Percentiles rank a stretch among this genome's conserved stretches.
Evolutionary conservation across 352 stramenopile genomes (phyloP).

Genomic region (Globisporangium parvum): DNA sequence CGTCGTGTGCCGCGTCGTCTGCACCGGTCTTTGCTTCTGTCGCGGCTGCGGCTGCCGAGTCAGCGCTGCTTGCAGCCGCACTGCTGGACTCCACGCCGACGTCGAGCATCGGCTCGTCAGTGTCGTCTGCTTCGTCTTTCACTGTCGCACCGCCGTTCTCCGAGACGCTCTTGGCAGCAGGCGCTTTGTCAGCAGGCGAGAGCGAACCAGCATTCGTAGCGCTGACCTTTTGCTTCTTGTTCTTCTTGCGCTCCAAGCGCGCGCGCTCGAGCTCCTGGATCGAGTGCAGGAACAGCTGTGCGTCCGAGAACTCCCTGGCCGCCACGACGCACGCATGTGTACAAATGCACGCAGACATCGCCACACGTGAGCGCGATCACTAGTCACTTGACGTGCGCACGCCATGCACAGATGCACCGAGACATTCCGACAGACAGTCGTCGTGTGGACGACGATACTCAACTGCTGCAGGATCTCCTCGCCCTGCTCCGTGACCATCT

Average conservation of each 20-base stretch:
- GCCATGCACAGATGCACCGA: too few relatives aligned
- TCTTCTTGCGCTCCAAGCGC: constrained; percentile 54
- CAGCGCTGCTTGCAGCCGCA: constrained; percentile 11
- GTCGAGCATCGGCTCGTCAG: constrained; percentile 17
- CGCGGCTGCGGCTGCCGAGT: neutral
- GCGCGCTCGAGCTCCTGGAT: constrained; percentile 75
- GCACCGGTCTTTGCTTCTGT: neutral
- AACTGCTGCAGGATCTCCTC: constrained; percentile 79
- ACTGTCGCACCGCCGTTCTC: neutral
- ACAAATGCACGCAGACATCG: neutral
- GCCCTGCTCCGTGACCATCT: constrained; percentile 75
- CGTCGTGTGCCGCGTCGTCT: constrained; percentile 15
- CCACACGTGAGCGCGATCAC: neutral
- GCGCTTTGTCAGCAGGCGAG: constrained; percentile 8
- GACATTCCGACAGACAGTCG: too few relatives aligned
- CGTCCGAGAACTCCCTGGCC: constrained; percentile 73
- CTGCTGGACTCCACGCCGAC: constrained; percentile 11
- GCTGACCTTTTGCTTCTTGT: constrained; percentile 36
- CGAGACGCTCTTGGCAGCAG: constrained; percentile 4
- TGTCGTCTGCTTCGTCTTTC: constrained; percentile 9
- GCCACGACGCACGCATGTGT: neutral
- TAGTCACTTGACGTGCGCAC: too few relatives aligned
- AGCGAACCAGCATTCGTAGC: neutral
- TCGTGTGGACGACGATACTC: constrained; percentile 4
- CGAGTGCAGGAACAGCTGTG: constrained; percentile 77